phyloP scores from a whole-genome alignment of 495 filamentous ascomycete species.

The Neurospora tetraspora region DNA sequence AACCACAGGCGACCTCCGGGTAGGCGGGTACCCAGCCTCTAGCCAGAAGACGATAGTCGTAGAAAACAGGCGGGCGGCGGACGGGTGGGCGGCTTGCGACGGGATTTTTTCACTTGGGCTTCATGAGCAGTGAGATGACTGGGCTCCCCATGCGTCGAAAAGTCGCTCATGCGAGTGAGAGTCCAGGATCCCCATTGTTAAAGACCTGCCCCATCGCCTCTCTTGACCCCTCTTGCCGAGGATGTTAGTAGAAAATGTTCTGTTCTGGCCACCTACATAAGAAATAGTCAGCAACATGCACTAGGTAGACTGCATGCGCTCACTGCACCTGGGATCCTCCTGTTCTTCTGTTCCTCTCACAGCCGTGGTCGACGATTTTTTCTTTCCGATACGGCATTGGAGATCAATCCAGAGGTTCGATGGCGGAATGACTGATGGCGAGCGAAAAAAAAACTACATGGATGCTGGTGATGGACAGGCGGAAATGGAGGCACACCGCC shows the following conservation, averaged over 20 bases:
- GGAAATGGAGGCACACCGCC: not conserved
- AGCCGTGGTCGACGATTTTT: not conserved
- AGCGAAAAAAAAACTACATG: not conserved
- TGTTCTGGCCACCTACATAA: not conserved
- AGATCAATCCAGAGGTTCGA: not conserved
- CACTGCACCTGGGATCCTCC: not conserved
- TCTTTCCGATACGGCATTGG: not conserved
- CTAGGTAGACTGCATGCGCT: not conserved
- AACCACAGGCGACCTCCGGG: conserved; percentile 7
- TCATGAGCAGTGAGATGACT: not conserved
- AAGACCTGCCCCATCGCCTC: not conserved
- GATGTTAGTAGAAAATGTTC: not conserved
- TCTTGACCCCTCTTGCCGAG: not conserved
- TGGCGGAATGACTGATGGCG: not conserved
- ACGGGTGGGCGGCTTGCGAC: conserved; percentile 9
- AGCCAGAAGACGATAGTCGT: not conserved
- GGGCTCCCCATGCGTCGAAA: not conserved
- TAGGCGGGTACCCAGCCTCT: not conserved
- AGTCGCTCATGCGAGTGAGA: not conserved
- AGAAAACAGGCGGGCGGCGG: conserved; percentile 2
- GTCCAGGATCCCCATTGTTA: not conserved
- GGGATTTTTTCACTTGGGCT: conserved; percentile 1
- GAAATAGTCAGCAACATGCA: not conserved
- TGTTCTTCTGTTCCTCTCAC: not conserved
- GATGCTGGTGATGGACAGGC: not conserved